Percentiles rank a stretch among this genome's conserved stretches.
Conservation (phyloP, 2,329 filamentous ascomycete genomes). For the Ophiostoma ips region DNA sequence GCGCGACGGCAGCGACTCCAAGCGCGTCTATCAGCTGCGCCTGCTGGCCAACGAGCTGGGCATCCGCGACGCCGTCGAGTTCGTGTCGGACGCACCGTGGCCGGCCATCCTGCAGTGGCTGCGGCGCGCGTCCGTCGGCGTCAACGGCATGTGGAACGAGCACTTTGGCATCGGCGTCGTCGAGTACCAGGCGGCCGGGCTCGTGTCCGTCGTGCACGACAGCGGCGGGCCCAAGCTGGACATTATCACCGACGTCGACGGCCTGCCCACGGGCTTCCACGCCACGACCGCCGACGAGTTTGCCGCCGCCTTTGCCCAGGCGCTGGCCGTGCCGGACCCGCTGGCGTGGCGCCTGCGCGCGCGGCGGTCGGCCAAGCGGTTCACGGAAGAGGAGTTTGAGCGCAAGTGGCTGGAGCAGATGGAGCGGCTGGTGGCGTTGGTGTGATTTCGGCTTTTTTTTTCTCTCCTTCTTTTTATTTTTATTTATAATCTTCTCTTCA, state of each 20-base stretch:
- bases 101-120: constrained; percentile 72
- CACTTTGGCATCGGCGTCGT: constrained; percentile 98
- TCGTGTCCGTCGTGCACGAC: constrained; percentile 87
- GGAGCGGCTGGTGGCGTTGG: constrained; percentile 46
- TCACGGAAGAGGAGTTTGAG: constrained; percentile 77
- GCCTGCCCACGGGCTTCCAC: constrained; percentile 76
- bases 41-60: constrained; percentile 75
- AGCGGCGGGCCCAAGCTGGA: constrained; percentile 87
- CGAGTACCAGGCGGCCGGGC: constrained; percentile 89
- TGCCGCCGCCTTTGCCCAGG: constrained; percentile 64
- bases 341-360: constrained; percentile 64
- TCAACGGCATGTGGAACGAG: constrained; percentile 99
- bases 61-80: constrained; percentile 72
- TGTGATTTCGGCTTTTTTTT: too few species aligned
- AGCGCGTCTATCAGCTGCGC: constrained; percentile 75
- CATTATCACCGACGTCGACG: constrained; percentile 73
- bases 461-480: too few species aligned
- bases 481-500: too few species aligned
- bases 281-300: constrained; percentile 69
- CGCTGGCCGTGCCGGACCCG: constrained; percentile 57
- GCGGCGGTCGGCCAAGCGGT: constrained; percentile 63
- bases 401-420: constrained; percentile 65
- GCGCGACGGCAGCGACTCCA: constrained; percentile 68
- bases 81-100: constrained; percentile 84
- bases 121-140: constrained; percentile 62